Evolutionary conservation across 2,329 filamentous ascomycete species (phyloP).

Genomic region (Fusarium hainanense): DNA sequence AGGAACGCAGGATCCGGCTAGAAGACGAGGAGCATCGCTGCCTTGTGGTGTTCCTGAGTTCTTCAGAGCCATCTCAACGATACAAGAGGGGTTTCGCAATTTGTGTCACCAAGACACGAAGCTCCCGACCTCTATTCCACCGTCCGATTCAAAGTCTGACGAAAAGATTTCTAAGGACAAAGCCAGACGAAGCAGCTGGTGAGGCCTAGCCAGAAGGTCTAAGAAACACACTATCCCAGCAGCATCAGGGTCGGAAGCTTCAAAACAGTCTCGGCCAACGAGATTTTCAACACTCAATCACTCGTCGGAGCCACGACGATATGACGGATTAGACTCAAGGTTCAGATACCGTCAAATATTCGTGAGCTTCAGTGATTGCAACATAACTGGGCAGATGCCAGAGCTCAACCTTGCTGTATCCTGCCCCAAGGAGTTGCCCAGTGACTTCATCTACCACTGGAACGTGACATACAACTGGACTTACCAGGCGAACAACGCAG

Average conservation of each 20-base stretch:
- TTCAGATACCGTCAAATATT: not conserved
- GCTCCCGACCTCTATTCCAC: not conserved
- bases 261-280: not conserved
- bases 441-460: not conserved
- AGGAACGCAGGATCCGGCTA: not conserved
- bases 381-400: not conserved
- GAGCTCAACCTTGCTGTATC: not conserved
- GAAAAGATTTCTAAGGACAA: not conserved
- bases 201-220: not conserved
- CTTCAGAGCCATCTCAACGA: conserved; percentile 21
- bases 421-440: not conserved
- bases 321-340: not conserved
- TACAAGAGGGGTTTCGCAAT: not conserved
- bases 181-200: not conserved
- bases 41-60: not conserved
- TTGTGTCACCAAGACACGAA: not conserved
- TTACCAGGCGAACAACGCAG: not conserved
- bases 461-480: not conserved
- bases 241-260: not conserved
- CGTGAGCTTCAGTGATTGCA: not conserved
- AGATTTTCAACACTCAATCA: not conserved
- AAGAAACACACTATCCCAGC: not conserved
- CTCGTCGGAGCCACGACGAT: not conserved
- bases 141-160: not conserved
- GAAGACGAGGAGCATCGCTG: not conserved